Evolutionary conservation across 441 rosid genomes (phyloP).

Genomic region (Populus hybrid): DNA sequence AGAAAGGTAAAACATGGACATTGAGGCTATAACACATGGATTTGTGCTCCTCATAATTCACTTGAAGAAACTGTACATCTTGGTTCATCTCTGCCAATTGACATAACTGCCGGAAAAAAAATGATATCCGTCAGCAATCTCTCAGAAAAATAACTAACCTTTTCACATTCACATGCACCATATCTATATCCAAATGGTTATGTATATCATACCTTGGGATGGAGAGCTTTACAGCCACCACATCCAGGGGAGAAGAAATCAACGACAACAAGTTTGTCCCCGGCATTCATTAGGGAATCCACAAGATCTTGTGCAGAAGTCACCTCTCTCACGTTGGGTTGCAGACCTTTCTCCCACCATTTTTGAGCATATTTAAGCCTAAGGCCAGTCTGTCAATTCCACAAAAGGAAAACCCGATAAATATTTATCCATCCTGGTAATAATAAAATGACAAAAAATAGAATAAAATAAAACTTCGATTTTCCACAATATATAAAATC

Average conservation of each 20-base stretch:
- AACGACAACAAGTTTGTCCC: constrained; percentile 76
- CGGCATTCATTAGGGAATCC: constrained; percentile 57
- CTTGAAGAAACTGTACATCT: constrained; percentile 76
- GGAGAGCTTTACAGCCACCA: constrained; percentile 95
- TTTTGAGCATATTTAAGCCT: constrained; percentile 47
- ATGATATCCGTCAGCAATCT: neutral
- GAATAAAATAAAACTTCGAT: neutral
- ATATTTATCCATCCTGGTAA: neutral
- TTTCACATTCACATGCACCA: neutral
- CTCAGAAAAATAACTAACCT: neutral
- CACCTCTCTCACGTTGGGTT: constrained; percentile 82
- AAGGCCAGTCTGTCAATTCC: constrained; percentile 36
- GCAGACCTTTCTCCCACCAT: constrained; percentile 28
- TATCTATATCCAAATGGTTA: neutral
- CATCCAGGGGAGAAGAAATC: constrained; percentile 98
- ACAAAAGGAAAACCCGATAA: neutral
- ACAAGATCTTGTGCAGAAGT: constrained; percentile 81
- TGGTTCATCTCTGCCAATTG: constrained; percentile 81
- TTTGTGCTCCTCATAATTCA: constrained; percentile 91
- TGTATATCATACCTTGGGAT: constrained; percentile 64
- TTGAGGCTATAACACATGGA: constrained; percentile 92
- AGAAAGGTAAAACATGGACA: constrained; percentile 89
- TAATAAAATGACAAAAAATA: neutral
- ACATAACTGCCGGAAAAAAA: constrained; percentile 47
- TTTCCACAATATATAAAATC: neutral